phyloP scores from a whole-genome alignment of 1,284 basidiomycete species.

The Tylopilus sp. region DNA sequence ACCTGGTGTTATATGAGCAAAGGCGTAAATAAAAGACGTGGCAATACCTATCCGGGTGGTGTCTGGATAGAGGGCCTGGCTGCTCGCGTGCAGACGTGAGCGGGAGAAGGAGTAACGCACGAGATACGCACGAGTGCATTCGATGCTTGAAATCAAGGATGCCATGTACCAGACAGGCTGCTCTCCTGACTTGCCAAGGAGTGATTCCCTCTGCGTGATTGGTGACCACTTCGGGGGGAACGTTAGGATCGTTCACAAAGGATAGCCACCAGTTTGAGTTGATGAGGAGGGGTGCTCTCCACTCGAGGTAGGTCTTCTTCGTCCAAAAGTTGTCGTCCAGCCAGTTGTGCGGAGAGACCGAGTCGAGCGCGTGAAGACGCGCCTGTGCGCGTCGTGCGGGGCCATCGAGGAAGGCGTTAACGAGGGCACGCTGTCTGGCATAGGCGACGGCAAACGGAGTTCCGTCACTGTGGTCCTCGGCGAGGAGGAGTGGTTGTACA shows the following conservation, averaged over 20 bases:
- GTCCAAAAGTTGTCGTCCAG: conserved; percentile 94
- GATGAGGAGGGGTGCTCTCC: conserved; percentile 81
- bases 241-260: conserved; percentile 61
- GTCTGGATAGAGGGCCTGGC: conserved; percentile 54
- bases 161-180: conserved; percentile 79
- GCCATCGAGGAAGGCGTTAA: conserved; percentile 23
- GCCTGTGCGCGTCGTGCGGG: conserved; percentile 50
- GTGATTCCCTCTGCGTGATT: conserved; percentile 51
- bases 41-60: conserved; percentile 52
- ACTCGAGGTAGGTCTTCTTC: conserved; percentile 87
- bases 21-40: neutral
- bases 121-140: conserved; percentile 52
- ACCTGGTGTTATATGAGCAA: conserved; percentile 37
- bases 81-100: conserved; percentile 24
- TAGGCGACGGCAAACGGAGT: conserved; percentile 44
- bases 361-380: conserved; percentile 78
- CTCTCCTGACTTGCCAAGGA: conserved; percentile 82
- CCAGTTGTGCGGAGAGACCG: conserved; percentile 88
- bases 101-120: neutral
- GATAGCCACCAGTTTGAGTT: conserved; percentile 99
- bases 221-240: conserved; percentile 46
- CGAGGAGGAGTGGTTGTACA: conserved; percentile 75
- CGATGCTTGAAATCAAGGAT: conserved; percentile 77
- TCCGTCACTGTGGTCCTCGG: conserved; percentile 64
- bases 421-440: conserved; percentile 21